These are phyloP conservation scores for Kalanchoe fedtschenkoi DNA, from an alignment of 164 flowering plant genomes.

Conservation along the genomic window DNA sequence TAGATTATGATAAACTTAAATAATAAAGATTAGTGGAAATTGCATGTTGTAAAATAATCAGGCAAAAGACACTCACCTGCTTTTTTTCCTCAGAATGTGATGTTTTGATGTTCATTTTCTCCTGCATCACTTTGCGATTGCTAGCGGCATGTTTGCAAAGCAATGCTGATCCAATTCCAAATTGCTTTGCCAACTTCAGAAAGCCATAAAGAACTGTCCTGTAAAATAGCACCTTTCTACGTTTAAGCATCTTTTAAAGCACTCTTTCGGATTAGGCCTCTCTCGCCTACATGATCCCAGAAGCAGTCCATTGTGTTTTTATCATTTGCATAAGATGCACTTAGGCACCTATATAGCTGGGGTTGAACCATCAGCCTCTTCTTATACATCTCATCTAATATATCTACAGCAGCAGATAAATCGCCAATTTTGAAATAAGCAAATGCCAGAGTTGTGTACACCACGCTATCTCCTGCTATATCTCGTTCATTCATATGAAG, in stretches of 20 bases:
- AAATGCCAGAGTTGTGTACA: constrained; percentile 51
- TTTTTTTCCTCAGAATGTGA: background rate
- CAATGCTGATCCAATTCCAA: background rate
- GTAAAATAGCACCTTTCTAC: background rate
- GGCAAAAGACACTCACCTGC: background rate
- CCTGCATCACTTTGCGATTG: background rate
- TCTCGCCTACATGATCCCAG: constrained; percentile 42
- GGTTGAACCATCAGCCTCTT: constrained; percentile 49
- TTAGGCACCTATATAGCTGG: constrained; percentile 45
- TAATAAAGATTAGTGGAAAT: background rate
- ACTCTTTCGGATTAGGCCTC: constrained; percentile 43
- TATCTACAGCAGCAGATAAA: constrained; percentile 23
- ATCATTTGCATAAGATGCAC: constrained; percentile 43
- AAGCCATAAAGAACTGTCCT: too few species aligned
- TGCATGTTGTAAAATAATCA: background rate
- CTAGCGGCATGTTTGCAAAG: background rate
- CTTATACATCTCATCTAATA: constrained; percentile 59
- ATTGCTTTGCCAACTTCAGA: too few species aligned
- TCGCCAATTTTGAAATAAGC: constrained; percentile 58
- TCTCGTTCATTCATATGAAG: constrained; percentile 44
- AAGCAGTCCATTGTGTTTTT: constrained; percentile 26
- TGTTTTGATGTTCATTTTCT: background rate
- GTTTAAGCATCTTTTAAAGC: constrained; percentile 9
- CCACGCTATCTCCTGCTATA: constrained; percentile 55
- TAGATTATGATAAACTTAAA: background rate